phyloP scores from a whole-genome alignment of 352 stramenopile species.

The Phytopythium chamaehyphon region DNA sequence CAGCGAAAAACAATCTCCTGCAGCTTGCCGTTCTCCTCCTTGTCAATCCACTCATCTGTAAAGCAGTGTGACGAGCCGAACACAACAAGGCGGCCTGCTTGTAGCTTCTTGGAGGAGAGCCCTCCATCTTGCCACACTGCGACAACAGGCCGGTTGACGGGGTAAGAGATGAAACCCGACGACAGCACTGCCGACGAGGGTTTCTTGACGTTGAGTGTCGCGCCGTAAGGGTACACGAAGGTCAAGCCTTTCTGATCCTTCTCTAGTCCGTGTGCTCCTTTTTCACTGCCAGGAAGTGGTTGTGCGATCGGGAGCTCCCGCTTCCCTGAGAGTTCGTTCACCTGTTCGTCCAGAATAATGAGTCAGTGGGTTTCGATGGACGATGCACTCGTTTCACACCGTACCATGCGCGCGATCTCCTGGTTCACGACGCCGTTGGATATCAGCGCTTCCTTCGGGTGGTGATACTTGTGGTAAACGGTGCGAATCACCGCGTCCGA shows the following conservation, averaged over 20 bases:
- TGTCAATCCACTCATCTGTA: conserved; percentile 93
- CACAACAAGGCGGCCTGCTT: conserved; percentile 77
- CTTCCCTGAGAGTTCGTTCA: conserved; percentile 60
- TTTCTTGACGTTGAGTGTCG: conserved; percentile 92
- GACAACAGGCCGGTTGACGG: conserved; percentile 91
- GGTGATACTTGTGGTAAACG: conserved; percentile 96
- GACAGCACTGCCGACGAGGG: conserved; percentile 83
- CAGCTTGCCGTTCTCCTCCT: conserved; percentile 93
- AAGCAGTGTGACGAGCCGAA: conserved; percentile 93
- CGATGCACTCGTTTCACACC: neutral
- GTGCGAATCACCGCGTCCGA: conserved; percentile 88
- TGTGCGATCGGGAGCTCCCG: conserved; percentile 46
- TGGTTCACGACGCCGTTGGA: conserved; percentile 93
- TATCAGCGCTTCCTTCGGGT: conserved; percentile 95
- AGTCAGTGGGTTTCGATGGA: neutral
- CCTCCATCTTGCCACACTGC: conserved; percentile 87
- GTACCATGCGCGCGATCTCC: conserved; percentile 81
- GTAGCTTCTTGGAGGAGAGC: conserved; percentile 37
- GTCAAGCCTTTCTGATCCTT: conserved; percentile 87
- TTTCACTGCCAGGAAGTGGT: conserved; percentile 30
- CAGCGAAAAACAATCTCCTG: conserved; percentile 93
- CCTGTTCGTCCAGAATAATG: conserved; percentile 11
- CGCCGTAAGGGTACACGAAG: conserved; percentile 95
- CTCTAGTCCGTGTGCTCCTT: conserved; percentile 37
- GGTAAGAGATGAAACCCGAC: conserved; percentile 94